Evolutionary conservation across 768 basidiomycete genomes (phyloP).

Genomic region (Russula sp.): DNA sequence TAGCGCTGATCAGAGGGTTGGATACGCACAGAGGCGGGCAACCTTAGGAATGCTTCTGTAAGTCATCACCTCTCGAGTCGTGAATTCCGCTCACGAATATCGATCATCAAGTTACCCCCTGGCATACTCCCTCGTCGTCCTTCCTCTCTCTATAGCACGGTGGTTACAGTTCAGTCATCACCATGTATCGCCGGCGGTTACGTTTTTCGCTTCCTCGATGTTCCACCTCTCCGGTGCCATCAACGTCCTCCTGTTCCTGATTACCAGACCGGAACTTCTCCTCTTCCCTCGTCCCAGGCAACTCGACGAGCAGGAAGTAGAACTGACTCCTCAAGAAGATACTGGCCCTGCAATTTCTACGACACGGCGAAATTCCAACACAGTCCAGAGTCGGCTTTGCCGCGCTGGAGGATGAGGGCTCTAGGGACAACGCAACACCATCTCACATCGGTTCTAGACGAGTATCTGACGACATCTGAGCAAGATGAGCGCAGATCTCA

Average conservation of each 20-base stretch:
- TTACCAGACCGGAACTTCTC: constrained; percentile 37
- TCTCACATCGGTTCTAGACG: neutral
- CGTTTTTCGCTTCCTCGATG: constrained; percentile 33
- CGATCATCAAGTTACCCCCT: neutral
- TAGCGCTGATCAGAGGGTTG: constrained; percentile 12
- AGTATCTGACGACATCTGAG: neutral
- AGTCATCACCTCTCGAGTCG: neutral
- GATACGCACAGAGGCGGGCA: constrained; percentile 11
- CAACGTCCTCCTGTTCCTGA: constrained; percentile 43
- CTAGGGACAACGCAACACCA: neutral
- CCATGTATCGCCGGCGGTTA: constrained; percentile 39
- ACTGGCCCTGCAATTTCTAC: neutral
- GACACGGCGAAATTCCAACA: neutral
- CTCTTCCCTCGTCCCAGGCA: constrained; percentile 32
- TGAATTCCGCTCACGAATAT: constrained; percentile 2
- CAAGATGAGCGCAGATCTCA: neutral
- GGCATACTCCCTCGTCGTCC: constrained; percentile 3
- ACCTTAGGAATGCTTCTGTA: constrained; percentile 35
- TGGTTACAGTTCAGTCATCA: constrained; percentile 11
- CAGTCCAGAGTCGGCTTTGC: no score
- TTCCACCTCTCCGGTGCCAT: constrained; percentile 31
- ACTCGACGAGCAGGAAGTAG: neutral
- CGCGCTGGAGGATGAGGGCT: neutral
- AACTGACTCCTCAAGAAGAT: neutral
- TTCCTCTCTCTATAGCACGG: neutral